phyloP scores from a whole-genome alignment of 257 asterid species.

The Scutellaria barbata region DNA sequence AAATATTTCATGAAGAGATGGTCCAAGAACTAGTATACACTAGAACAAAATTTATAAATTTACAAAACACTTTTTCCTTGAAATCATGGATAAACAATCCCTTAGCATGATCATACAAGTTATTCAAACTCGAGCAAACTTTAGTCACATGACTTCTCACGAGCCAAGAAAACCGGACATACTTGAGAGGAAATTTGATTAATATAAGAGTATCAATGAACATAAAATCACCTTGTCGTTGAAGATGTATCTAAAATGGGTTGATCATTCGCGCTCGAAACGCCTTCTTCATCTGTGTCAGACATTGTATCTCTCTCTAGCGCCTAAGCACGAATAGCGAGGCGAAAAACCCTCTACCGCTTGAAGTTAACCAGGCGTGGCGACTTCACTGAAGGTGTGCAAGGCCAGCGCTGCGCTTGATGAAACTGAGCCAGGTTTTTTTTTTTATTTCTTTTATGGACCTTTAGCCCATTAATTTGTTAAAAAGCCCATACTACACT shows the following conservation, averaged over 20 bases:
- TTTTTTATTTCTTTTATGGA: no score
- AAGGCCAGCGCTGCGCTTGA: no score
- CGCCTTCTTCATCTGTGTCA: slow-evolving; percentile 69
- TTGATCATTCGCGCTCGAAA: slow-evolving; percentile 38
- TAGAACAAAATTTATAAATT: neutral
- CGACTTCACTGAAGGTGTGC: no score
- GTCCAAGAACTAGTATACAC: slow-evolving; percentile 9
- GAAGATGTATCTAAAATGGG: slow-evolving; percentile 43
- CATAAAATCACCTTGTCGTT: slow-evolving; percentile 50
- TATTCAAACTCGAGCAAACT: neutral
- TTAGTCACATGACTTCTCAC: no score
- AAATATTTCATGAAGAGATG: slow-evolving; percentile 3
- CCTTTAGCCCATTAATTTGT: no score
- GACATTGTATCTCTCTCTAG: slow-evolving; percentile 40
- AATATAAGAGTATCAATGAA: slow-evolving; percentile 10
- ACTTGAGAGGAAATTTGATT: no score
- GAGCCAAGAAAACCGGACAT: no score
- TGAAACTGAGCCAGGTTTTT: no score
- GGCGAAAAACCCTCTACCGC: no score
- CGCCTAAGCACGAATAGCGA: no score
- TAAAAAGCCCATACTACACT: no score
- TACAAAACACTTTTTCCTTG: neutral
- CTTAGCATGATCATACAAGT: neutral
- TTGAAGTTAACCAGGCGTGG: no score
- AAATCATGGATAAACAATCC: slow-evolving; percentile 12